phyloP scores from a whole-genome alignment of 202 grass and related monocot species.

The Panicum hallii region DNA sequence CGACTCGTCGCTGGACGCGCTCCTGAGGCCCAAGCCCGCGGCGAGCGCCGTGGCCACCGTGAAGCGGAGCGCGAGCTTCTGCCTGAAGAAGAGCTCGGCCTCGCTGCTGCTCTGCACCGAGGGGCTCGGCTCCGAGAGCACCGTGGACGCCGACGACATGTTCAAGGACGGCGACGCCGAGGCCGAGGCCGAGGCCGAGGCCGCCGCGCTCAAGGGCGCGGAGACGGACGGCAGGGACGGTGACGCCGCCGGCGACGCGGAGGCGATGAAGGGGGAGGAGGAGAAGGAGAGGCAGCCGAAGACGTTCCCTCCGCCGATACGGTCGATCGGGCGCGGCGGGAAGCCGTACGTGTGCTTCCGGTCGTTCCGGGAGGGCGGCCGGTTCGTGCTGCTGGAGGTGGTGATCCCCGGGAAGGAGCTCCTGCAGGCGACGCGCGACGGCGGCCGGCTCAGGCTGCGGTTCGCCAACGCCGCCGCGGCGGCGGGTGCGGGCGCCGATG shows the following conservation, averaged over 20 bases:
- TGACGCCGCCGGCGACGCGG: slow-evolving; percentile 2
- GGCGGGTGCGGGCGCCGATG: not conserved
- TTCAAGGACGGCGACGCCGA: slow-evolving; percentile 50
- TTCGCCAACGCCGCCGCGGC: slow-evolving; percentile 44
- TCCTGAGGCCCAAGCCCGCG: slow-evolving; percentile 49
- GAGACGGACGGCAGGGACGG: not conserved
- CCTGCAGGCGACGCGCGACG: slow-evolving; percentile 71
- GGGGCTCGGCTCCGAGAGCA: slow-evolving; percentile 94
- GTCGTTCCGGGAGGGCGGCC: slow-evolving; percentile 62
- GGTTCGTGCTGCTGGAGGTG: slow-evolving; percentile 81
- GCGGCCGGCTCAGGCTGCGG: slow-evolving; percentile 80
- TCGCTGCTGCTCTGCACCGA: slow-evolving; percentile 85
- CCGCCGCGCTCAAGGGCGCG: not conserved
- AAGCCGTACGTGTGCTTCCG: slow-evolving; percentile 80
- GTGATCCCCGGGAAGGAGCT: slow-evolving; percentile 82
- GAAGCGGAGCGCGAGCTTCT: slow-evolving; percentile 64
- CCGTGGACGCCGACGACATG: slow-evolving; percentile 80
- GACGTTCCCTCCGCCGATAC: slow-evolving; percentile 82
- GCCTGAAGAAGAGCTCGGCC: slow-evolving; percentile 54
- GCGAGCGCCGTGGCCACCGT: not conserved
- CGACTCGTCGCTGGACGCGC: slow-evolving; percentile 55
- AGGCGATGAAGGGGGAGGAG: slow-evolving; percentile 10
- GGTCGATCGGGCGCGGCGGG: slow-evolving; percentile 71
- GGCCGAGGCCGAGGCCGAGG: too few relatives aligned
- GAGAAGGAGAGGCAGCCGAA: slow-evolving; percentile 11